Evolutionary conservation across 768 basidiomycete species (phyloP).

Genomic region (Rubroboletus pulcherrimus): DNA sequence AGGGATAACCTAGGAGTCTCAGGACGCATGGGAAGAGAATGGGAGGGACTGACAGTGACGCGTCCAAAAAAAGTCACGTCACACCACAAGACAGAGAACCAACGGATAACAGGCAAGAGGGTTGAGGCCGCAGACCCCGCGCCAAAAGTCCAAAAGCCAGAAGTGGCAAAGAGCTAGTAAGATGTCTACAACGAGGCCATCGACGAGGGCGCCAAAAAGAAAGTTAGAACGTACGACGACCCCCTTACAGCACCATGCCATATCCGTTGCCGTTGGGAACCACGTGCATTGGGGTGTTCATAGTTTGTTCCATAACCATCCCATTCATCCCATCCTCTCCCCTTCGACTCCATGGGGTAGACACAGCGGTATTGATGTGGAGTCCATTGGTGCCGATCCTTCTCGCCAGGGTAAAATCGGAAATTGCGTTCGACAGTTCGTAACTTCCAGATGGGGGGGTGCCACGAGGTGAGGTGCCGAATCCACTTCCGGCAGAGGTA

Average conservation of each 20-base stretch:
- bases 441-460: conserved; percentile 31
- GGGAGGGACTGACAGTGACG: conserved; percentile 4
- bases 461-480: conserved; percentile 29
- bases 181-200: conserved; percentile 9
- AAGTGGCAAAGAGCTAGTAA: conserved; percentile 9
- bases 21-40: not conserved
- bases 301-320: conserved; percentile 34
- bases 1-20: conserved; percentile 4
- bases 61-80: conserved; percentile 14
- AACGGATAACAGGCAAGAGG: conserved; percentile 12
- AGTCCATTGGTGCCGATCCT: conserved; percentile 22
- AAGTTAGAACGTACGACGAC: conserved; percentile 5
- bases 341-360: conserved; percentile 25
- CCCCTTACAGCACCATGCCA: conserved; percentile 36
- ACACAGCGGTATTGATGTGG: conserved; percentile 25
- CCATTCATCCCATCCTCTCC: conserved; percentile 30
- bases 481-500: conserved; percentile 32
- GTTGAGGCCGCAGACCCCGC: conserved; percentile 6
- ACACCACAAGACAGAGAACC: conserved; percentile 10
- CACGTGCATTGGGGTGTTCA: conserved; percentile 37
- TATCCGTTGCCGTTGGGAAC: conserved; percentile 38
- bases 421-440: conserved; percentile 32
- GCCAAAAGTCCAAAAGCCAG: conserved; percentile 14
- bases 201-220: not conserved
- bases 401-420: conserved; percentile 26